Conservation (phyloP, 495 filamentous ascomycete species). For the Penicillium arizonense region DNA sequence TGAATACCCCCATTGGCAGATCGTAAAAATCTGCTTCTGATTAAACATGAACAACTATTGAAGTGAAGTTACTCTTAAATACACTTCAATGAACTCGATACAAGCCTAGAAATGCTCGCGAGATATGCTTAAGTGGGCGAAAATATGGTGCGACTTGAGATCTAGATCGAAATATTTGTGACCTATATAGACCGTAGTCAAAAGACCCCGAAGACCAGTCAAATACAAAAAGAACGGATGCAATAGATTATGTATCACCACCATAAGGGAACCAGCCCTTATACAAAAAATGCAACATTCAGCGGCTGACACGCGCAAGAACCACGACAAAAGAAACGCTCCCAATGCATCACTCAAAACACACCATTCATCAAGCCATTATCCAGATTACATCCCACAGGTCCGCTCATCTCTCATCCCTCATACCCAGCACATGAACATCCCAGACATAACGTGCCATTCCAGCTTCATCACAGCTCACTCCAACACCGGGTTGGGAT, state of each 20-base stretch:
- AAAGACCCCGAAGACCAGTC: too few relatives aligned
- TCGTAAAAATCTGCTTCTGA: too few relatives aligned
- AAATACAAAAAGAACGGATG: neutral
- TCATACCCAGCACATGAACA: neutral
- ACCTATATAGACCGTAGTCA: too few relatives aligned
- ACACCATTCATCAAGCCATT: neutral
- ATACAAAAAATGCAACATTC: neutral
- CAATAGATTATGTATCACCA: neutral
- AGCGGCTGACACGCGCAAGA: neutral
- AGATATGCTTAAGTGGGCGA: too few relatives aligned
- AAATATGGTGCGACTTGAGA: too few relatives aligned
- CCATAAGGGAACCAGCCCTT: neutral
- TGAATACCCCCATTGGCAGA: too few relatives aligned
- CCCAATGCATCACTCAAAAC: neutral
- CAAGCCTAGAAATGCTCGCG: too few relatives aligned
- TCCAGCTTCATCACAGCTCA: neutral
- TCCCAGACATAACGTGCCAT: neutral
- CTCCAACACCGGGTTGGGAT: neutral
- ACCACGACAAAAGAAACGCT: neutral
- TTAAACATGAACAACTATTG: too few relatives aligned
- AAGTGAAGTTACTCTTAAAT: too few relatives aligned
- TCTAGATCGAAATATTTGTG: too few relatives aligned
- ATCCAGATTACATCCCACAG: neutral
- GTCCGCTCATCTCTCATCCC: neutral
- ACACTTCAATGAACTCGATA: too few relatives aligned